phyloP scores from a whole-genome alignment of 495 filamentous ascomycete species.

The Hypomontagnella monticulosa region DNA sequence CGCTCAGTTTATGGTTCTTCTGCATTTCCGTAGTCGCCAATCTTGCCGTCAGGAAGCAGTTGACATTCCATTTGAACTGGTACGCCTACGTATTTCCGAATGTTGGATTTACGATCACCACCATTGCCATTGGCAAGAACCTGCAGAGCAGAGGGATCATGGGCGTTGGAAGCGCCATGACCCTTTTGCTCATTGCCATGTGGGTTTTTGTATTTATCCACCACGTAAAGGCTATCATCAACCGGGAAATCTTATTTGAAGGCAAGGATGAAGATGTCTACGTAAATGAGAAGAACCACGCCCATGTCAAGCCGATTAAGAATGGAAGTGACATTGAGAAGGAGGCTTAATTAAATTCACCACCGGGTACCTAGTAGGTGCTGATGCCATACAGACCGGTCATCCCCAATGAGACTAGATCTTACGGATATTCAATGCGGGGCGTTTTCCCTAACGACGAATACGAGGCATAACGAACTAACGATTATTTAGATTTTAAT shows the following conservation, averaged over 20 bases:
- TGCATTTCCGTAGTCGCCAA: constrained; percentile 64
- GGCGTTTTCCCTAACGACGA: constrained; percentile 4
- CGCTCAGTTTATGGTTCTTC: constrained; percentile 78
- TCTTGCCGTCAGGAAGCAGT: constrained; percentile 60
- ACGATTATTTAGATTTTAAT: constrained; percentile 19
- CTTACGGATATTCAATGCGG: constrained; percentile 10
- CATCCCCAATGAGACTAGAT: not conserved
- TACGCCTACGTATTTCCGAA: constrained; percentile 69
- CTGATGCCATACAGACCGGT: not conserved
- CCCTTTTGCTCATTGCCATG: constrained; percentile 62
- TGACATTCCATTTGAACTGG: constrained; percentile 64
- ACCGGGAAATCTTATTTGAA: constrained; percentile 66
- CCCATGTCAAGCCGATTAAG: constrained; percentile 33
- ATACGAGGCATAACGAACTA: constrained; percentile 31
- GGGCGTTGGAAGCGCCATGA: constrained; percentile 62
- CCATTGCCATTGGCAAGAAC: constrained; percentile 57
- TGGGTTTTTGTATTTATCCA: constrained; percentile 66
- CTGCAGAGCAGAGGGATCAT: constrained; percentile 54
- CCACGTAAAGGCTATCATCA: constrained; percentile 63
- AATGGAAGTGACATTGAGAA: constrained; percentile 33
- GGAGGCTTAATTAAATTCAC: constrained; percentile 29
- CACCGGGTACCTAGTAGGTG: not conserved
- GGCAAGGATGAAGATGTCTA: constrained; percentile 69
- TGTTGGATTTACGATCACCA: constrained; percentile 62
- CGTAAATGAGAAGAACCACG: constrained; percentile 40